A percentile compares a stretch with the other conserved stretches of the same genome.
These are phyloP conservation scores for Spongiforma sp. DNA, from an alignment of 1,284 basidiomycete species.

Conservation along the genomic window DNA sequence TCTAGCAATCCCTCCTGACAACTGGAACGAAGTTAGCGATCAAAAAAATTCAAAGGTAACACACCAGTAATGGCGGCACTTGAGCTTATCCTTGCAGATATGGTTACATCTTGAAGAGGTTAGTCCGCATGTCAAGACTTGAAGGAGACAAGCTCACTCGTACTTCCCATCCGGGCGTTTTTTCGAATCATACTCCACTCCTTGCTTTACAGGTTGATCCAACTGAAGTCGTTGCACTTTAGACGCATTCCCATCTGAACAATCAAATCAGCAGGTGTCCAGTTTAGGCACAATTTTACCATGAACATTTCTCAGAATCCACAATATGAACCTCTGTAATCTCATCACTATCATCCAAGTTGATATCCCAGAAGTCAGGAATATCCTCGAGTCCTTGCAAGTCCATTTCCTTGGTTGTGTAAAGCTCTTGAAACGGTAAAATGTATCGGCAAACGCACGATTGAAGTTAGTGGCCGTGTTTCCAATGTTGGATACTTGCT, in stretches of 20 bases:
- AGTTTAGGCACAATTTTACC: constrained; percentile 10
- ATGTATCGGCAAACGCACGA: constrained; percentile 44
- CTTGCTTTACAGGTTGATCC: constrained; percentile 6
- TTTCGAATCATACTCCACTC: constrained; percentile 18
- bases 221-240: constrained; percentile 2
- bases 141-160: constrained; percentile 44
- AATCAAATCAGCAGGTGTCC: background rate
- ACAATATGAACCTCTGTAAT: constrained; percentile 1
- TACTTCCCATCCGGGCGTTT: constrained; percentile 56
- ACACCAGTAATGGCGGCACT: constrained; percentile 76
- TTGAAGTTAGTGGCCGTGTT: constrained; percentile 68
- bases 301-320: constrained; percentile 9
- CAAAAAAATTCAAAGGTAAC: constrained; percentile 1
- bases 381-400: constrained; percentile 68
- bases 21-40: constrained; percentile 43
- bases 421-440: constrained; percentile 5
- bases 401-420: constrained; percentile 57
- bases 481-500: constrained; percentile 65
- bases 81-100: constrained; percentile 75
- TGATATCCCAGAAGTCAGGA: constrained; percentile 68
- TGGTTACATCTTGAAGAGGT: constrained; percentile 70
- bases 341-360: constrained; percentile 40
- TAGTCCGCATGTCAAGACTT: background rate
- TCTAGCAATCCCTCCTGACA: constrained; percentile 71
- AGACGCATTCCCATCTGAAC: background rate